phyloP scores from a whole-genome alignment of 768 basidiomycete genomes.

The Lactarius akahatsu region DNA sequence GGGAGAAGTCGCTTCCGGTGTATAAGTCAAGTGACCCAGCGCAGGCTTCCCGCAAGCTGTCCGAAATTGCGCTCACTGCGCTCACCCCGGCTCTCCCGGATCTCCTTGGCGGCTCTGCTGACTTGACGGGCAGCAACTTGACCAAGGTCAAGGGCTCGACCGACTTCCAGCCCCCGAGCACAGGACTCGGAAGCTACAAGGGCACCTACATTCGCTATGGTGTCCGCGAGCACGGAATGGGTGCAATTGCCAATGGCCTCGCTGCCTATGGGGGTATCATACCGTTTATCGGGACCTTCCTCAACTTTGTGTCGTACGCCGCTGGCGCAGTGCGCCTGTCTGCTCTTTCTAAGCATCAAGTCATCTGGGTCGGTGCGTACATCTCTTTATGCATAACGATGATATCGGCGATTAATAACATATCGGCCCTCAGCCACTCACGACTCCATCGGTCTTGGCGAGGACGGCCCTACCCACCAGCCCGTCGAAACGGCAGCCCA shows the following conservation, averaged over 20 bases:
- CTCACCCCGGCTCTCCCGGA: slow-evolving; percentile 78
- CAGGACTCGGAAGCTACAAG: slow-evolving; percentile 76
- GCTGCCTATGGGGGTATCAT: slow-evolving; percentile 88
- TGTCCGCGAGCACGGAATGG: slow-evolving; percentile 98
- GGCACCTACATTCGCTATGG: slow-evolving; percentile 95
- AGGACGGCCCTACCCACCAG: slow-evolving; percentile 96
- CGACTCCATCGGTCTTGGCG: slow-evolving; percentile 90
- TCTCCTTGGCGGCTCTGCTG: slow-evolving; percentile 84
- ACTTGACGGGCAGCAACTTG: slow-evolving; percentile 89
- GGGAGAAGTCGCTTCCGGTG: slow-evolving; percentile 83
- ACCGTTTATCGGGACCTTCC: slow-evolving; percentile 90
- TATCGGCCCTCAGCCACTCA: slow-evolving; percentile 65
- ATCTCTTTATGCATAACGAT: neutral
- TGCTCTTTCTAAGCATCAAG: slow-evolving; percentile 84
- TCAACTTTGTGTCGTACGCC: slow-evolving; percentile 94
- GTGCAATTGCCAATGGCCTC: slow-evolving; percentile 91
- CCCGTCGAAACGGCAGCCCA: slow-evolving; percentile 87
- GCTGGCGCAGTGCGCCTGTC: slow-evolving; percentile 91
- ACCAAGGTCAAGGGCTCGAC: slow-evolving; percentile 81
- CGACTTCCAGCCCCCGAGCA: slow-evolving; percentile 91
- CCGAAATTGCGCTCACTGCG: slow-evolving; percentile 82
- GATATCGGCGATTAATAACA: neutral
- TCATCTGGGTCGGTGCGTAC: slow-evolving; percentile 87
- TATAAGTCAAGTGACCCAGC: slow-evolving; percentile 84
- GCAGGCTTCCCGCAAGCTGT: slow-evolving; percentile 89